Evolutionary conservation across 805 yeast species (phyloP).

Genomic region (Yamadazyma paraphyllophila): DNA sequence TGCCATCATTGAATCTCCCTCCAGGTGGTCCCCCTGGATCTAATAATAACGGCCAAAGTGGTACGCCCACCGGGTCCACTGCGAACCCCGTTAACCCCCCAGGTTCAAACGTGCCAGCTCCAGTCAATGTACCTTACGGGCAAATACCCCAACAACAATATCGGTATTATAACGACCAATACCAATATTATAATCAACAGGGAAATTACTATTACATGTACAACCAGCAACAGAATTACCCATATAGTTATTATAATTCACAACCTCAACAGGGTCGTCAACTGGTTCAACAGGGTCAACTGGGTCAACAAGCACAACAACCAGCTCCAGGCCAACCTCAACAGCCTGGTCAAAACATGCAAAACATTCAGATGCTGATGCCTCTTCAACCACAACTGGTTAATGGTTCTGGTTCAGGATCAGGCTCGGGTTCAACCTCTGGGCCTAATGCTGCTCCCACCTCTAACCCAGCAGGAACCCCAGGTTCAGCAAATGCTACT

Average conservation of each 20-base stretch:
- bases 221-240: conserved; percentile 15
- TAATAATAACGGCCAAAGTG: background rate
- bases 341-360: background rate
- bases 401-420: background rate
- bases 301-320: conserved; percentile 16
- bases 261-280: conserved; percentile 2
- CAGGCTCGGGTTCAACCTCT: background rate
- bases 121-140: conserved; percentile 1
- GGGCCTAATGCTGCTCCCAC: background rate
- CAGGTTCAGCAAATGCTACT: background rate
- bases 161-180: conserved; percentile 18
- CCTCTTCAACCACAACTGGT: conserved; percentile 3
- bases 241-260: conserved; percentile 12
- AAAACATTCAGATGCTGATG: background rate
- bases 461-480: background rate
- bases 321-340: conserved; percentile 10
- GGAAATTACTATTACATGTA: conserved; percentile 14
- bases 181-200: conserved; percentile 15
- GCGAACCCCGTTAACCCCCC: background rate
- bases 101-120: background rate
- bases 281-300: conserved; percentile 7
- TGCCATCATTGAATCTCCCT: background rate
- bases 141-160: conserved; percentile 10
- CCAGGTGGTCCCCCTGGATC: background rate
- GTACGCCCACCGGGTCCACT: no score